Base-by-base conservation (phyloP, 768 basidiomycete genomes). In the Saitozyma podzolica region DNA sequence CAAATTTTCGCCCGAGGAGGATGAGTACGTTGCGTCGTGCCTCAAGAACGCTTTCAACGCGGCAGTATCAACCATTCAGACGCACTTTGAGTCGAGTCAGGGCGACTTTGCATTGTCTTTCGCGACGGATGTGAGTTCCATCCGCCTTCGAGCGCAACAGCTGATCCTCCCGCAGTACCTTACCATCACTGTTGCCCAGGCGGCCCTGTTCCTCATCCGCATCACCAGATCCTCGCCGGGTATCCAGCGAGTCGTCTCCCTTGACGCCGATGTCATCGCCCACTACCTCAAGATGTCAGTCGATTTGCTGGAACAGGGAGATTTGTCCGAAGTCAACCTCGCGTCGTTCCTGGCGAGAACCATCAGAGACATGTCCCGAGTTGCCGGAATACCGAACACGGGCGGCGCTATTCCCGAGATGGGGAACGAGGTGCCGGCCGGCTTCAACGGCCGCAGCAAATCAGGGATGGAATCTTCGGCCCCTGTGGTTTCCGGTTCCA, bases 201-300 rank as follows among this genome's bases (percentile, higher is more conserved):
- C 67, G 8, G 67, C 67, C 9, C 61, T 66, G 40, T 56, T 56
- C 51, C 61, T 72, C 0, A 60, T 72, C 40, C 59, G 70, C 16
- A 64, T 69, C 9, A 63, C 60, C 37, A 64, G 67, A 63, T 56
- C 68, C 13, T 49, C 67, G 2, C 40, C 59, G 9, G 6, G 62
- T 3, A 56, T 67, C 3, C 66, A 61, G 19, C 19, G 10, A 14
- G 49, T 61, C 8, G 54, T 65, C 10, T 54, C 62, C 39, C 49
- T 72, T 40, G 67, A 72, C n/a, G 47, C 57, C 47, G 62, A 67
- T 4, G 70, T 72, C 54, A 57, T 72, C 16, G 65, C 63, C 2
- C 68, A 72, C 42, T 72, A 69, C 54, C 62, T 72, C 41, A 67
- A 72, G 43, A 72, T 72, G 68, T 60, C 64, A n/a, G 57, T 69